Conservation (phyloP, 2,329 filamentous ascomycete genomes). For the Orbilia brochopaga region DNA sequence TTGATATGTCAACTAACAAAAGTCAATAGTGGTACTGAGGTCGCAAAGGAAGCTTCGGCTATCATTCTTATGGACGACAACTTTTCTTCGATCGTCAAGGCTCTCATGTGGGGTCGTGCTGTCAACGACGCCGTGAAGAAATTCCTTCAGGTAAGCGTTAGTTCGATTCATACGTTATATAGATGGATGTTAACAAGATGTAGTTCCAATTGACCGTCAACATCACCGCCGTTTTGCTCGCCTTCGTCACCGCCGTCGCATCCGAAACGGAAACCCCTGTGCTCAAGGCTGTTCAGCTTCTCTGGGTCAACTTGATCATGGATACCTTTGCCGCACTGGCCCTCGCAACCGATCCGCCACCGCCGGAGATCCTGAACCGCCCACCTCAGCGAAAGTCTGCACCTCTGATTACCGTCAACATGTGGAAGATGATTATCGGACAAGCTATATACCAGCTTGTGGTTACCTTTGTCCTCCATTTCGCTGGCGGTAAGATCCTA, state of each 20-base stretch:
- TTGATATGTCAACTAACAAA: constrained; percentile 16
- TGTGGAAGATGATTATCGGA: constrained; percentile 72
- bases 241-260: constrained; percentile 69
- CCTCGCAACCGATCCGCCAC: constrained; percentile 69
- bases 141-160: constrained; percentile 63
- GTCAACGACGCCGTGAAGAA: constrained; percentile 73
- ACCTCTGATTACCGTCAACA: constrained; percentile 61
- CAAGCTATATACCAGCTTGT: constrained; percentile 68
- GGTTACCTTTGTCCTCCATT: constrained; percentile 68
- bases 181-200: constrained; percentile 52
- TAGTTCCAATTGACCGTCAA: constrained; percentile 73
- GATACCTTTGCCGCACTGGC: constrained; percentile 72
- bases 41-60: constrained; percentile 72
- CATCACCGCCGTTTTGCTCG: constrained; percentile 70
- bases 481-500: constrained; percentile 66
- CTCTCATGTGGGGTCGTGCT: constrained; percentile 71
- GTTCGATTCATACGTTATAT: background rate
- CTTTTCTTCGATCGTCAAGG: constrained; percentile 70
- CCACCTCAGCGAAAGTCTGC: constrained; percentile 61
- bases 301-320: constrained; percentile 75
- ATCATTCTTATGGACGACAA: constrained; percentile 73
- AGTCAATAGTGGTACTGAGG: constrained; percentile 64
- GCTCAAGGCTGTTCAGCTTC: constrained; percentile 70
- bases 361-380: constrained; percentile 65
- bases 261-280: constrained; percentile 65